Evolutionary conservation across 352 stramenopile genomes (phyloP).

Genomic region (Pythium aquatile): DNA sequence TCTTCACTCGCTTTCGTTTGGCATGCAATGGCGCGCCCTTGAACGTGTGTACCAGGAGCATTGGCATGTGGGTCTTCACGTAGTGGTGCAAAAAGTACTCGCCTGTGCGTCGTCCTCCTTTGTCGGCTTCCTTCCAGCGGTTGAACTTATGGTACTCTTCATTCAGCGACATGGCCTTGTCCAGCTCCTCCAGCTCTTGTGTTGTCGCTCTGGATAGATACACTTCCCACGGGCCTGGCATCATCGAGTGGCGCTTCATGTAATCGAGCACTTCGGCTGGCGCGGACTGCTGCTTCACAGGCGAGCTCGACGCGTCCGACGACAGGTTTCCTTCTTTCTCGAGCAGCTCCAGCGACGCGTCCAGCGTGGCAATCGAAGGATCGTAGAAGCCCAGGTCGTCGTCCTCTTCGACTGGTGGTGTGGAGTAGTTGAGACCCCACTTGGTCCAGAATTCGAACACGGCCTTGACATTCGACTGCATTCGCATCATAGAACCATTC

Average conservation of each 20-base stretch:
- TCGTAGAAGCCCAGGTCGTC: conserved; percentile 32
- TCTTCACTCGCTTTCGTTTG: conserved; percentile 61
- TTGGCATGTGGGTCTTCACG: conserved; percentile 75
- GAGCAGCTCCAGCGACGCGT: conserved; percentile 63
- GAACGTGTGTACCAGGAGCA: conserved; percentile 59
- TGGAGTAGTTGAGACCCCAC: conserved; percentile 70
- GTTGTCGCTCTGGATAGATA: conserved; percentile 63
- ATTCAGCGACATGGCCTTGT: conserved; percentile 64
- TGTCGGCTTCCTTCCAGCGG: conserved; percentile 69
- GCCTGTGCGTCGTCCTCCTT: conserved; percentile 57
- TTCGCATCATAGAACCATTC: conserved; percentile 7
- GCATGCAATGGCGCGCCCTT: conserved; percentile 30
- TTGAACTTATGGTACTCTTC: conserved; percentile 78
- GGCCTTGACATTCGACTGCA: conserved; percentile 63
- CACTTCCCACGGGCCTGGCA: conserved; percentile 76
- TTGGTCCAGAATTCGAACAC: conserved; percentile 85
- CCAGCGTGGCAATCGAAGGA: conserved; percentile 52
- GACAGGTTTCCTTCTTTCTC: conserved; percentile 47
- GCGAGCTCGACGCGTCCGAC: conserved; percentile 69
- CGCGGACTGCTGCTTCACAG: conserved; percentile 61
- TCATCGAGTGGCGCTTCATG: conserved; percentile 78
- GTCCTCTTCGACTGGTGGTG: conserved; percentile 33
- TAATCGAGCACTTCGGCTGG: conserved; percentile 69
- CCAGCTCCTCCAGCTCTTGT: conserved; percentile 73
- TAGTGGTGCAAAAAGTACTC: conserved; percentile 87